These are phyloP conservation scores for Prunus davidiana DNA, from an alignment of 306 rosid genomes.

Conservation along the genomic window DNA sequence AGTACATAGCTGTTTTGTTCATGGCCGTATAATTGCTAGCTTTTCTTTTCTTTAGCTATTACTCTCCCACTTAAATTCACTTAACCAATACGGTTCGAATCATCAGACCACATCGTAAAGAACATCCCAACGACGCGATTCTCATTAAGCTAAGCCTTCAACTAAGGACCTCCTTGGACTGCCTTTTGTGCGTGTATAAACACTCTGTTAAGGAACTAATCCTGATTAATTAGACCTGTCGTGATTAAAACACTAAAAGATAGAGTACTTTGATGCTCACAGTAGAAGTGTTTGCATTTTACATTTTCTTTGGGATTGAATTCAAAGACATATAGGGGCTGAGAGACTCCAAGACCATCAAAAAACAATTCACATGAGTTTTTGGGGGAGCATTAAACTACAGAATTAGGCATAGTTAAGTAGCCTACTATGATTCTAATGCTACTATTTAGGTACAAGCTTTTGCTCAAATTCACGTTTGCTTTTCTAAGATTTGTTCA, in stretches of 20 bases:
- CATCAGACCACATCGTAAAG: neutral
- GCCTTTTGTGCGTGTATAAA: neutral
- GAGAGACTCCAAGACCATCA: neutral
- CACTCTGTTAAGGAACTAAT: neutral
- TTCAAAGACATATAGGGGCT: no score
- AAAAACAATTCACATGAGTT: neutral
- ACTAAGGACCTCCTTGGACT: neutral
- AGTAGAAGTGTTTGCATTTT: no score
- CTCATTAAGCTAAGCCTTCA: neutral
- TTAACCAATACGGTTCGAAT: neutral
- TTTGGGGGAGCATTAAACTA: no score
- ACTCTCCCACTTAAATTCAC: neutral
- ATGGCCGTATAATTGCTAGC: no score
- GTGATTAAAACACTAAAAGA: no score
- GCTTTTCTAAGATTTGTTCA: neutral
- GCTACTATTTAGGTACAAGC: neutral
- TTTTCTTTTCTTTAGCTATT: neutral
- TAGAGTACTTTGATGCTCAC: no score
- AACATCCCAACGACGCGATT: neutral
- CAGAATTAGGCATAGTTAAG: no score
- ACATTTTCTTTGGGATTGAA: no score
- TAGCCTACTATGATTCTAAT: neutral
- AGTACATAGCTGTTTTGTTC: no score
- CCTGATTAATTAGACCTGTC: neutral
- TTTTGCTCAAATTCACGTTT: neutral